Base-by-base conservation (phyloP, 805 yeast species). In the Maudiozyma bulderi region DNA sequence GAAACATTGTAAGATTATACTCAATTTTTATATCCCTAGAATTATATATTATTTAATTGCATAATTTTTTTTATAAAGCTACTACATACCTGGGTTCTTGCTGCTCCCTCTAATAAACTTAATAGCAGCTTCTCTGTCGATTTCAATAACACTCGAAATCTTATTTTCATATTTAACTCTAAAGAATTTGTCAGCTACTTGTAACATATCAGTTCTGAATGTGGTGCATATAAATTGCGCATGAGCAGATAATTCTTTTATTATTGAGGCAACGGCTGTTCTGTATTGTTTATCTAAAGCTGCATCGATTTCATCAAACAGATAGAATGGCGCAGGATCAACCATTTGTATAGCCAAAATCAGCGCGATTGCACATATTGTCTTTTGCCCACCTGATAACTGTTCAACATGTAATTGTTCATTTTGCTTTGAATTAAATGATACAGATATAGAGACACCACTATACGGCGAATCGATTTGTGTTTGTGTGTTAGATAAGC, bases 181-280 rank as follows among this genome's bases (percentile, higher is more conserved):
- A 62, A 80, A 91, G 60, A 85, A 89, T 52, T 80, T 82, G 63
- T 86, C 87, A 6, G 96, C 95, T 7, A 82, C 87, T 53, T 82
- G 82, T 37, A 93, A 70, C 86, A 93, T 81, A 64, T 93, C 99
- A 0, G 95, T 87, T 57, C 97, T 74, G 73, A 93, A 93, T 0
- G 99, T 93, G 0, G 99, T 93, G 65, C 98, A 90, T 38, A 93
- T 88, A 60, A 91, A 93, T 66, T 93, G 99, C 11, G 95, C 95
- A 48, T 74, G 67, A 6, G 57, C 58, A 20, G 96, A 78, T 48
- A 90, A 67, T 35, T 77, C 73, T 54, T 78, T 73, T 48, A 93
- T 81, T 72, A 86, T 70, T 34, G 73, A 68, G 0, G 98, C 96
- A 20, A 93, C 95, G 0, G 96, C 80, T 0, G 86, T 77, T 58